Evolutionary conservation across 2,329 filamentous ascomycete genomes (phyloP), one percentile per base, ranked within the genome.

Genomic region (Beauveria pseudobassiana): DNA sequence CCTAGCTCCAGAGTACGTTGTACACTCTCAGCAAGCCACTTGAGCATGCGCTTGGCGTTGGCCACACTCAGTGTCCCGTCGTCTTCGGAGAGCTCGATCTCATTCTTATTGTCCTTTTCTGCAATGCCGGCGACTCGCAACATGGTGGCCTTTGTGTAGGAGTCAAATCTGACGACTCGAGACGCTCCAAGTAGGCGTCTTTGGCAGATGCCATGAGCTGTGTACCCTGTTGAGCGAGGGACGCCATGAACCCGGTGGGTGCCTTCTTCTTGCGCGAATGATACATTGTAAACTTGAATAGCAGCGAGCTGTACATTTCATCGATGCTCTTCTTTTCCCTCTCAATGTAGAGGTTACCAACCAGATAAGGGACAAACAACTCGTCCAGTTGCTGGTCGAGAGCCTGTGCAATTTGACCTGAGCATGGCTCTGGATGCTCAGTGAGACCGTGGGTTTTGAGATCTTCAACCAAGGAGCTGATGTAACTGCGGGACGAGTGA

Each of bases 1-100:
- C 90, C 92, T n/a, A 99, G 81, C 73, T 99, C 95, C 10, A 99
- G 81, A 0, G 92, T 91, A 65, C 95, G 83, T 45, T 95, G 90
- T 26, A 99, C 93, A 64, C 91, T 92, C 78, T 99, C 95, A 2
- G 95, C 95, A 46, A 99, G 79, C 95, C 95, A 99, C 72, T 91
- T 96, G 63, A 99, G 83, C 93, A 99, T 99, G 62, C 95, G 85
- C 76, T 98, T 98, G n/a, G 93, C 91, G 72, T 90, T 92, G n/a
- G 86, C 80, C 5, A 96, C 80, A 67, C 87, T 93, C 28, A 98
- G 78, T 62, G 86, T 81, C 40, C 95, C 95, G 69, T 99, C 93
- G 70, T 93, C 87, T 63, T 98, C 95, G 0, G 88, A 87, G 38
- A 98, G 89, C 71, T 96, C 93, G 62, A 96, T 91, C 58, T 96